Evolutionary conservation across 805 yeast species (phyloP).

Genomic region (Sugiyamaella valdiviana): DNA sequence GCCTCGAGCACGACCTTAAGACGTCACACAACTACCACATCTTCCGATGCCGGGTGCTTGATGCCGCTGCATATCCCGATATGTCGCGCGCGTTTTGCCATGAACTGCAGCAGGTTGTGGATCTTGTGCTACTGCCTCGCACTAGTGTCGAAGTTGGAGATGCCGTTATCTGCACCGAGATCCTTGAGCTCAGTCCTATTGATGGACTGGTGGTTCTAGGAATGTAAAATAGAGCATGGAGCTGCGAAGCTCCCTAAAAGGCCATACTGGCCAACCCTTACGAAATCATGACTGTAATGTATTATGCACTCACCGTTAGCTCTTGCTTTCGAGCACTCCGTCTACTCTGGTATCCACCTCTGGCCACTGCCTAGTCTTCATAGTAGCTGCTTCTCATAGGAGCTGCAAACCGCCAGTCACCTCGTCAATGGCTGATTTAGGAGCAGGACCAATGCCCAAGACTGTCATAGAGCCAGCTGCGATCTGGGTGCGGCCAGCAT

Average conservation of each 20-base stretch:
- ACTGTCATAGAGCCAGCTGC: constrained; percentile 97
- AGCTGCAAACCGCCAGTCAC: constrained; percentile 75
- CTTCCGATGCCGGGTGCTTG: constrained; percentile 42
- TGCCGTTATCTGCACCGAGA: constrained; percentile 39
- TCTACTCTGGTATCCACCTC: too few relatives aligned
- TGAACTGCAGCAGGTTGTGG: constrained; percentile 44
- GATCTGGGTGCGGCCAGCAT: constrained; percentile 95
- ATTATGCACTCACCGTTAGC: neutral
- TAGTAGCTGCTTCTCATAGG: too few relatives aligned
- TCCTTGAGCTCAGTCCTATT: constrained; percentile 39
- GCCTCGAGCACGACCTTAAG: constrained; percentile 19
- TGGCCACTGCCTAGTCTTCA: too few relatives aligned
- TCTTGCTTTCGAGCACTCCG: too few relatives aligned
- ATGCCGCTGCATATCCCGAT: constrained; percentile 26
- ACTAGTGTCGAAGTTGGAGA: constrained; percentile 39
- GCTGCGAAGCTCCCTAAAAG: neutral
- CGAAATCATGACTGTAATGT: neutral
- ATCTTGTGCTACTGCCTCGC: constrained; percentile 29
- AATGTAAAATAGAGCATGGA: constrained; percentile 17
- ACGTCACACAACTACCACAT: constrained; percentile 19
- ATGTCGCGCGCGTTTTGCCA: constrained; percentile 43
- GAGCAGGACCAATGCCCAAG: constrained; percentile 96
- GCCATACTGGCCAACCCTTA: neutral
- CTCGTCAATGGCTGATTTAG: constrained; percentile 66
- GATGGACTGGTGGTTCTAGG: constrained; percentile 38